Base-by-base conservation (phyloP, 352 stramenopile genomes). In the Phytophthora ohioensis region DNA sequence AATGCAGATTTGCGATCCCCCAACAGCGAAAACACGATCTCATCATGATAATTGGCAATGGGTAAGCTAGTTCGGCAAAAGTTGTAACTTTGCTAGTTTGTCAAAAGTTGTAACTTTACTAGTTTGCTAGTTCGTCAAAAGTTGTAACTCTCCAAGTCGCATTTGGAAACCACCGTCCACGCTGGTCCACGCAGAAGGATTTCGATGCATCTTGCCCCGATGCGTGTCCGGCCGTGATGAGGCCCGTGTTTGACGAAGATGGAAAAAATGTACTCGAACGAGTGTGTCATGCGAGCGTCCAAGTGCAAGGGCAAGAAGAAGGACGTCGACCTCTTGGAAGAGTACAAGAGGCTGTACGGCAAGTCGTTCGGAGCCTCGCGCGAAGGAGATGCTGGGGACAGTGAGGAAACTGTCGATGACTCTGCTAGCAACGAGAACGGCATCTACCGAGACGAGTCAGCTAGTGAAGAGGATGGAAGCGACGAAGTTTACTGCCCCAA, bases 341-440 rank as follows among this genome's bases (percentile, higher is more conserved):
- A 71, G 32, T 66, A 65, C 47, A 66, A 66, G 56, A 30, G 48
- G 8, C 31, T 71, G 7, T 71, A 71, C n/a, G 63, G 63, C 47
- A 57, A 55, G n/a, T 38, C 32, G 31, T 71, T 64, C 17, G 45
- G 55, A 11, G 60, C 60, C 49, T 45, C 60, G 31, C 60, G 60
- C 9, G 41, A 61, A 21, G 21, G 21, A 21, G 21, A 21, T 21
- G 21, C 21, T 21, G 21, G 21, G 21, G 21, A 21, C 7, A 49
- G 13, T 11, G 32, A 35, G 6, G 21, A 35, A 15, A 3, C 32
- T 27, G 58, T 10, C 27, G 42, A 62, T 13, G 51, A 62, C 17
- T 63, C 49, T 21, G 41, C 30, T n/a, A 65, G 57, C 21, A 34
- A 64, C 3, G 45, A 48, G 35, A 38, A 7, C 34, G 55, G 11